Conservation (phyloP, 768 basidiomycete species). For the Boletus sp. region DNA sequence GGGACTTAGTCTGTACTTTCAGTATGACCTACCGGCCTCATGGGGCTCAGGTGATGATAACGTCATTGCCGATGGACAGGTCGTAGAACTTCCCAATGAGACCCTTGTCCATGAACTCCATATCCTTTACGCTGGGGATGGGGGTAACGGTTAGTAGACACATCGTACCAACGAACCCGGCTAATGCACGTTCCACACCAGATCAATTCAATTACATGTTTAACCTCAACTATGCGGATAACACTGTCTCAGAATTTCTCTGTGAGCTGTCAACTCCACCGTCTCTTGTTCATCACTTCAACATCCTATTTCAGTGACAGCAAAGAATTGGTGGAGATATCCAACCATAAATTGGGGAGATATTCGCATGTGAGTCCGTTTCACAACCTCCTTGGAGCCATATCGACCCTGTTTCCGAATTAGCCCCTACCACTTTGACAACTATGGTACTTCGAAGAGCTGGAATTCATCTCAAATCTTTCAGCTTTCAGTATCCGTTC, state of each 20-base stretch:
- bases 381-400: background rate
- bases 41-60: constrained; percentile 48
- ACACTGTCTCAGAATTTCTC: constrained; percentile 33
- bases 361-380: constrained; percentile 40
- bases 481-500: constrained; percentile 44
- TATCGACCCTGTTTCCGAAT: background rate
- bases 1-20: background rate
- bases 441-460: constrained; percentile 34
- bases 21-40: constrained; percentile 43
- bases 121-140: constrained; percentile 47
- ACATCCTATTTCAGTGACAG: constrained; percentile 34
- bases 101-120: constrained; percentile 47
- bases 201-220: constrained; percentile 37
- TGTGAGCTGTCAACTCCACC: constrained; percentile 24
- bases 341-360: constrained; percentile 40
- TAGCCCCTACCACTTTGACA: constrained; percentile 47
- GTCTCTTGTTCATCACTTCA: background rate
- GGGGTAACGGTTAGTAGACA: constrained; percentile 29
- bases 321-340: constrained; percentile 46
- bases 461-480: constrained; percentile 45
- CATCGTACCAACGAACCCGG: background rate
- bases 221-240: constrained; percentile 37
- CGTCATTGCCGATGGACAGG: constrained; percentile 43
- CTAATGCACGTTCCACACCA: constrained; percentile 5
- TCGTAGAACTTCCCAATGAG: constrained; percentile 32